These are phyloP conservation scores for Penicillium capsulatum DNA, from an alignment of 2,329 filamentous ascomycete species.

Conservation along the genomic window DNA sequence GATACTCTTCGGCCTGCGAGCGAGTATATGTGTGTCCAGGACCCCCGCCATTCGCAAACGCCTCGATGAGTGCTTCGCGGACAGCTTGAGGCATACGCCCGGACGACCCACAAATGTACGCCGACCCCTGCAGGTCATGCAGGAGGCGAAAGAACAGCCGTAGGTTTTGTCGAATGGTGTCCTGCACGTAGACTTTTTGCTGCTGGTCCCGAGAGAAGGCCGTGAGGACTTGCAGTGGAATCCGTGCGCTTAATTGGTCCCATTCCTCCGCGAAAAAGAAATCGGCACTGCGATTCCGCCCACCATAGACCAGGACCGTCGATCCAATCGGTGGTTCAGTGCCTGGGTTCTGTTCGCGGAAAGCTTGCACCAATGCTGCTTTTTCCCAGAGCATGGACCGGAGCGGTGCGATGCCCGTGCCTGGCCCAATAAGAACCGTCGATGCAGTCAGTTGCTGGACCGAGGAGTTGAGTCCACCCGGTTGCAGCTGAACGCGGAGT, in stretches of 20 bases:
- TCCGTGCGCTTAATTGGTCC: slow-evolving; percentile 44
- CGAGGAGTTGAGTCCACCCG: slow-evolving; percentile 50
- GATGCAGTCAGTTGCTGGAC: slow-evolving; percentile 51
- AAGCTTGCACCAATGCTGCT: slow-evolving; percentile 34
- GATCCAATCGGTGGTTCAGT: slow-evolving; percentile 36
- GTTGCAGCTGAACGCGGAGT: slow-evolving; percentile 57
- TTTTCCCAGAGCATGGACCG: slow-evolving; percentile 77
- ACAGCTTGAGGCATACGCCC: slow-evolving; percentile 70
- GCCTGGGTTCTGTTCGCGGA: slow-evolving; percentile 26
- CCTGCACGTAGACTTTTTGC: slow-evolving; percentile 65
- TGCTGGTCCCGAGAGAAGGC: slow-evolving; percentile 69
- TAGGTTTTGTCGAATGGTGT: slow-evolving; percentile 53
- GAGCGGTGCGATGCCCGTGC: slow-evolving; percentile 82
- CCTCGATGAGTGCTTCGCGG: slow-evolving; percentile 61
- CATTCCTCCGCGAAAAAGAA: slow-evolving; percentile 81
- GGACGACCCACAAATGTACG: slow-evolving; percentile 53
- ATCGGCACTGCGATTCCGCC: slow-evolving; percentile 68
- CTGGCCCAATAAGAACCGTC: slow-evolving; percentile 74
- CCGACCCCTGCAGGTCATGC: slow-evolving; percentile 48
- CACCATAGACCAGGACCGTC: slow-evolving; percentile 74
- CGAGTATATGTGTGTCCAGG: slow-evolving; percentile 28
- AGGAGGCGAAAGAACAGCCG: slow-evolving; percentile 51
- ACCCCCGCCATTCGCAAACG: slow-evolving; percentile 49
- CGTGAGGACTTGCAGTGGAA: slow-evolving; percentile 53
- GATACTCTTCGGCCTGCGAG: slow-evolving; percentile 53